These are phyloP conservation scores for Syzygium grande DNA, from an alignment of 345 rosid species.

Conservation along the genomic window DNA sequence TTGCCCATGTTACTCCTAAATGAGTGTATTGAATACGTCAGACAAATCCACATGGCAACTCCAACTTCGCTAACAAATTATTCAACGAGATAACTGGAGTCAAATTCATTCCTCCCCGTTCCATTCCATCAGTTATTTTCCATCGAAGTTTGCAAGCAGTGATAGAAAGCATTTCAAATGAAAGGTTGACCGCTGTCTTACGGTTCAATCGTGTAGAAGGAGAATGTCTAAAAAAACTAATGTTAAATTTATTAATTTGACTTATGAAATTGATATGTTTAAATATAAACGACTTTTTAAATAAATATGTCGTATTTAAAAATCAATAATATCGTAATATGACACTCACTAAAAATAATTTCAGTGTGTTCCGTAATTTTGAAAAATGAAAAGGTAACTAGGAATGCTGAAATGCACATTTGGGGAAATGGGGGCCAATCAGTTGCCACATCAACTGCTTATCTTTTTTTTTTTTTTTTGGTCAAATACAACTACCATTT, in stretches of 20 bases:
- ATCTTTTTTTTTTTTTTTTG: no score
- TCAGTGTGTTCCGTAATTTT: neutral
- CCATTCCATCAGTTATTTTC: neutral
- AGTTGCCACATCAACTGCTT: neutral
- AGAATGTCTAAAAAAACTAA: neutral
- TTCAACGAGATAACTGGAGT: neutral
- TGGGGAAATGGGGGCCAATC: neutral
- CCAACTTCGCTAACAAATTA: neutral
- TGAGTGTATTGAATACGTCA: neutral
- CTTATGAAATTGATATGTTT: neutral
- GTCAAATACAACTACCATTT: no score
- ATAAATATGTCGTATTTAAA: neutral
- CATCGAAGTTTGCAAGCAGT: neutral
- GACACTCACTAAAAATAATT: neutral
- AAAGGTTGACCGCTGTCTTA: neutral
- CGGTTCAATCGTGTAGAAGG: neutral
- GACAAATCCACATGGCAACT: neutral
- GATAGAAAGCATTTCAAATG: neutral
- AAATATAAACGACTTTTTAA: neutral
- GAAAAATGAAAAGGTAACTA: neutral
- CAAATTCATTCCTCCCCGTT: neutral
- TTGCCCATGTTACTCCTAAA: neutral
- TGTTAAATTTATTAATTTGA: neutral
- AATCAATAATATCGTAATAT: neutral
- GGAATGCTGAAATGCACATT: neutral